A percentile compares a stretch with the other conserved stretches of the same genome.
phyloP scores from a whole-genome alignment of 257 asterid genomes.

The Nicotiana knightiana region DNA sequence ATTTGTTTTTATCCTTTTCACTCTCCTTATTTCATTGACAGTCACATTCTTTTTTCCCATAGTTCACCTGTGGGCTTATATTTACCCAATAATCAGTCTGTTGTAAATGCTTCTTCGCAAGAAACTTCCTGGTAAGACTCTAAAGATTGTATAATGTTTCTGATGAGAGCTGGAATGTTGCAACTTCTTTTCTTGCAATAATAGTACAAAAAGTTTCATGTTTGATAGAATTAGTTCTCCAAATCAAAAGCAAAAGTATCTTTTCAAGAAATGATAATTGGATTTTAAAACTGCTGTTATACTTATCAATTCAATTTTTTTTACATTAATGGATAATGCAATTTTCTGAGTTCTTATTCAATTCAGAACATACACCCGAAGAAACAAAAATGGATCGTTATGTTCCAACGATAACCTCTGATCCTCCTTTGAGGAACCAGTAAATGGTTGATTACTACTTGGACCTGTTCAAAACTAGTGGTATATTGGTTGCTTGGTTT shows the following conservation, averaged over 20 bases:
- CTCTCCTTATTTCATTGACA: neutral
- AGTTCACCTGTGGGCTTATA: slow-evolving; percentile 7
- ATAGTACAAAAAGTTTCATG: neutral
- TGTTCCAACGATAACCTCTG: too few species aligned
- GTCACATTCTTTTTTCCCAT: neutral
- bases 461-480: too few species aligned
- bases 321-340: neutral
- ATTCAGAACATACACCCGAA: too few species aligned
- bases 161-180: neutral
- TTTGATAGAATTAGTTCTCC: neutral
- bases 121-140: neutral
- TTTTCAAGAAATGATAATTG: neutral
- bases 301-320: neutral
- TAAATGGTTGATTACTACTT: too few species aligned
- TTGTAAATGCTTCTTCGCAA: neutral
- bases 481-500: too few species aligned
- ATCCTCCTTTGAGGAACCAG: too few species aligned
- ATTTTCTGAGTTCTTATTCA: too few species aligned
- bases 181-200: neutral
- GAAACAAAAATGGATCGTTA: too few species aligned
- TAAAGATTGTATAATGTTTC: neutral
- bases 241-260: neutral
- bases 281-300: neutral
- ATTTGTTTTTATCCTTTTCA: neutral
- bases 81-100: neutral